A percentile compares a stretch with the other conserved stretches of the same genome.
These are phyloP conservation scores for Medicago arabica DNA, from an alignment of 306 rosid species.

Conservation along the genomic window DNA sequence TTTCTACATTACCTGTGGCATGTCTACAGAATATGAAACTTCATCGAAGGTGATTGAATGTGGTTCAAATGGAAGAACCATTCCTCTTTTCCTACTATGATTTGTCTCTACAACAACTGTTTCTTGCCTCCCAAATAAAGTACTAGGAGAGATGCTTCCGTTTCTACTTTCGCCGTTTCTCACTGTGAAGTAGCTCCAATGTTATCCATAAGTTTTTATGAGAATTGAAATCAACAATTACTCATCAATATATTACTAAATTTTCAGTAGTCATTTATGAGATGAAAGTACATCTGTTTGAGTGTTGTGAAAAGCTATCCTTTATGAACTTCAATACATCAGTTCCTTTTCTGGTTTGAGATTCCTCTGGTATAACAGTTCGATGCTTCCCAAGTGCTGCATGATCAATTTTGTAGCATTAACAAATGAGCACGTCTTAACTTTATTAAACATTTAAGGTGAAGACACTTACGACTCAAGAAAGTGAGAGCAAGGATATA, in stretches of 20 bases:
- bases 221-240: constrained; percentile 23
- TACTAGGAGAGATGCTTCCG: constrained; percentile 23
- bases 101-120: constrained; percentile 1
- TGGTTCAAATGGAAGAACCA: constrained; percentile 71
- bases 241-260: not conserved
- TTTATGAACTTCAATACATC: constrained; percentile 26
- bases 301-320: constrained; percentile 38
- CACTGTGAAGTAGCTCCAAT: constrained; percentile 39
- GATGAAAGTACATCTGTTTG: constrained; percentile 47
- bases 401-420: constrained; percentile 24
- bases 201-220: not conserved
- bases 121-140: constrained; percentile 23
- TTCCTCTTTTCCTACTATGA: constrained; percentile 48
- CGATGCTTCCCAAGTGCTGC: constrained; percentile 57
- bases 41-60: constrained; percentile 64
- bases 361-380: constrained; percentile 46
- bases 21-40: constrained; percentile 59
- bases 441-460: constrained; percentile 25
- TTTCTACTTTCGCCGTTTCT: constrained; percentile 24
- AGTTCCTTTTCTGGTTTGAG: constrained; percentile 33
- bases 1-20: constrained; percentile 56
- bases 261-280: constrained; percentile 8
- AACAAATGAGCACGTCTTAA: not conserved
- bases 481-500: constrained; percentile 56
- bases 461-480: constrained; percentile 58